Percentiles rank a stretch among this genome's conserved stretches.
phyloP scores from a whole-genome alignment of 305 asterid species.

The Stenogyne calaminthoides region DNA sequence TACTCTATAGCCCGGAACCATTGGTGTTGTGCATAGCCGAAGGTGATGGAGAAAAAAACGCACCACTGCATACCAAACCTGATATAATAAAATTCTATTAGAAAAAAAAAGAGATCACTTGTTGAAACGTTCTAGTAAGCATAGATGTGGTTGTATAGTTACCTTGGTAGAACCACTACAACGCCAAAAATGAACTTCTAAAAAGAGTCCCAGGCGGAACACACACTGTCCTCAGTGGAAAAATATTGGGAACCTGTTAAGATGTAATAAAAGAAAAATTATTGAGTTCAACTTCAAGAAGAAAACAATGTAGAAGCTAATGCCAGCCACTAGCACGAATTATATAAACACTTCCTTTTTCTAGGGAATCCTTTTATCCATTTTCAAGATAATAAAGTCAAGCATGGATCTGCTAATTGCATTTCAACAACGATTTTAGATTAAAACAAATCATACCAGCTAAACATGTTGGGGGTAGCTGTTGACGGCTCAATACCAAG shows the following conservation, averaged over 20 bases:
- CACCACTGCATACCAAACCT: slow-evolving; percentile 99
- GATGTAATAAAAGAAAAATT: slow-evolving; percentile 22
- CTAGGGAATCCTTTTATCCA: neutral
- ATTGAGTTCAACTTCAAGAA: neutral
- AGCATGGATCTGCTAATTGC: neutral
- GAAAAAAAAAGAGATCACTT: too few species aligned
- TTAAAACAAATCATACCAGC: slow-evolving; percentile 62
- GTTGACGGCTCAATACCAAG: slow-evolving; percentile 96
- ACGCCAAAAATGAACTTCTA: slow-evolving; percentile 93
- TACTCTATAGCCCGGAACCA: slow-evolving; percentile 85
- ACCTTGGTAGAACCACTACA: slow-evolving; percentile 95
- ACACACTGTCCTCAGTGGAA: slow-evolving; percentile 83
- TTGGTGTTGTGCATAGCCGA: slow-evolving; percentile 90
- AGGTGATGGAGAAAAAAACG: slow-evolving; percentile 68
- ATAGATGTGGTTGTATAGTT: too few species aligned
- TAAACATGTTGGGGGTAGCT: slow-evolving; percentile 94
- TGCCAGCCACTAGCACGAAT: neutral
- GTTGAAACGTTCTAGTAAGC: too few species aligned
- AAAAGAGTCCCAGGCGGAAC: slow-evolving; percentile 63
- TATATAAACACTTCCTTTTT: neutral
- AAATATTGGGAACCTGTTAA: slow-evolving; percentile 89
- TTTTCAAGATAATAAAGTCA: too few species aligned
- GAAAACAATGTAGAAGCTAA: neutral
- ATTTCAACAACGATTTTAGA: neutral
- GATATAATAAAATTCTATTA: neutral